phyloP scores from a whole-genome alignment of 331 rosid species.

The Malus hybrid region DNA sequence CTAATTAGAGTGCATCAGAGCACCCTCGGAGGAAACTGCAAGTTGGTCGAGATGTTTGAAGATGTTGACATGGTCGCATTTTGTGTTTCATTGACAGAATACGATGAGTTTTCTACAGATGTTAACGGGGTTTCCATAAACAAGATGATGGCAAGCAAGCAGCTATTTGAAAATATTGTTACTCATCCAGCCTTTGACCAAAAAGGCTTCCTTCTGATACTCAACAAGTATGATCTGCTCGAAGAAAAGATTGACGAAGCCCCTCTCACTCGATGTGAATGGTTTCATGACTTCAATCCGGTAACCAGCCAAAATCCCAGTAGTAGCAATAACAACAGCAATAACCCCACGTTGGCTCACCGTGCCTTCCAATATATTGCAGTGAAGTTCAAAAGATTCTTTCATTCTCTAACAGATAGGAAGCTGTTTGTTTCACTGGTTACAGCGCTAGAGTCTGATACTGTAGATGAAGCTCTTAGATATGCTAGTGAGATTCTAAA shows the following conservation, averaged over 20 bases:
- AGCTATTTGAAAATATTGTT: constrained; percentile 56
- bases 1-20: constrained; percentile 62
- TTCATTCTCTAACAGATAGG: constrained; percentile 34
- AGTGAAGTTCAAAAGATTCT: constrained; percentile 64
- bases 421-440: constrained; percentile 63
- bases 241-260: constrained; percentile 57
- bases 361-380: constrained; percentile 69
- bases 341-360: constrained; percentile 46
- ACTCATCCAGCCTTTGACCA: constrained; percentile 32
- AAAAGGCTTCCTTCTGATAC: constrained; percentile 61
- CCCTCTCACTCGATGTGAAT: constrained; percentile 60
- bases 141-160: constrained; percentile 65
- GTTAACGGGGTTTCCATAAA: constrained; percentile 38
- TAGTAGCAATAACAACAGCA: constrained; percentile 25
- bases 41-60: constrained; percentile 75
- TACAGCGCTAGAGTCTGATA: constrained; percentile 67
- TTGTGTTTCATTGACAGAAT: constrained; percentile 61
- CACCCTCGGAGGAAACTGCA: constrained; percentile 66
- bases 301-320: constrained; percentile 25
- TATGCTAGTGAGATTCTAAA: constrained; percentile 66
- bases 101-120: constrained; percentile 46
- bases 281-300: constrained; percentile 74
- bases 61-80: constrained; percentile 53
- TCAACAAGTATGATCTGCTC: constrained; percentile 67
- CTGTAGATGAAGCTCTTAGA: constrained; percentile 66